Evolutionary conservation across 75 land plant genomes (phyloP), one percentile per base, ranked within the genome.

Genomic region (Sequoiadendron giganteum): DNA sequence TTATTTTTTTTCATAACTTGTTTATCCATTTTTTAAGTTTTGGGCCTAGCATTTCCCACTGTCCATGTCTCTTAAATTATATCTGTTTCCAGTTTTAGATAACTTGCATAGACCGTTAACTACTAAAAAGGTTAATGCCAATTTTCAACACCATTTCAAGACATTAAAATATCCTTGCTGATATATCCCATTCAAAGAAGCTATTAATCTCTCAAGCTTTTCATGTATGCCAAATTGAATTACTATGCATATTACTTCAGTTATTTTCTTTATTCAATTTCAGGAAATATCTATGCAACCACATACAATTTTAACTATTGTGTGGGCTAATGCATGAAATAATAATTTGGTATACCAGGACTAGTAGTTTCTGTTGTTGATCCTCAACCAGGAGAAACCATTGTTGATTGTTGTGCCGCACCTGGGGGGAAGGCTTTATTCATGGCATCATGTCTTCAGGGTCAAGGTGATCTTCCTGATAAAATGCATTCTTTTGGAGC

Each of bases 401-500:
- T 96, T 70, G 34, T 95, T 72, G 98, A 96, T 54, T 96, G 98
- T 75, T 96, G 98, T 91, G 98, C 98, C 87, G 98, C 98, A 82
- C 98, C 97, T 19, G 98, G 98, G 84, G 98, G 98, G 39, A 96
- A 96, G 88, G 91, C 97, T 39, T 91, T 96, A 32, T 93, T 87
- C 86, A 93, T 96, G 95, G 98, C 97, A 84, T 94, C 98, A 34
- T 86, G 87, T 25, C 42, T 96, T 87, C 89, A 85, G 87, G 94
- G 94, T n/a, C 91, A 94, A 93, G 98, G 98, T 94, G 87, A 83
- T 90, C 56, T 34, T 79, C 40, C 28, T 21, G 47, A 6, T 42
- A 42, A 21, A 79, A 25, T 79, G 45, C 25, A 10, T 39, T 79
- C 2, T 40, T 79, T 25, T 42, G 5, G 28, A 40, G 47, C 28